Evolutionary conservation across 331 rosid genomes (phyloP).

Genomic region (Pyrus hybrid): DNA sequence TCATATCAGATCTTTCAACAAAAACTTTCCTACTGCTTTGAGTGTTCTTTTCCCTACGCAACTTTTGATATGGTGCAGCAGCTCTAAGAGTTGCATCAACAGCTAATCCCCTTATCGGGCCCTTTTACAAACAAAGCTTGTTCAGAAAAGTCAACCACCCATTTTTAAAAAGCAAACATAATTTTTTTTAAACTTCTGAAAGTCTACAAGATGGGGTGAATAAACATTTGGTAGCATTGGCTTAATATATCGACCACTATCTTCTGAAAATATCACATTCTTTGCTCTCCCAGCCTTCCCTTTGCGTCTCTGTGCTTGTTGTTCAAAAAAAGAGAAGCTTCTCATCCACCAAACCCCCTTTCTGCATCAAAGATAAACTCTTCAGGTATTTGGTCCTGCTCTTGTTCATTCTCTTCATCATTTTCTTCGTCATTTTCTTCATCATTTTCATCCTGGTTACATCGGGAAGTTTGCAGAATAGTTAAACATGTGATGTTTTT

Average conservation of each 20-base stretch:
- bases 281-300: slow-evolving; percentile 99
- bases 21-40: slow-evolving; percentile 71
- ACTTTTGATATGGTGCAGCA: slow-evolving; percentile 94
- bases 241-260: slow-evolving; percentile 90
- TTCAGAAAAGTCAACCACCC: neutral
- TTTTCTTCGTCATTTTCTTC: slow-evolving; percentile 75
- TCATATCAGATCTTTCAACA: slow-evolving; percentile 91
- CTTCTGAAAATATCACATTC: slow-evolving; percentile 96
- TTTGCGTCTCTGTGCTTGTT: slow-evolving; percentile 85
- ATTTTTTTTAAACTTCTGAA: neutral
- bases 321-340: slow-evolving; percentile 96
- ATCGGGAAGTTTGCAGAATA: slow-evolving; percentile 12
- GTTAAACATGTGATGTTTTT: neutral
- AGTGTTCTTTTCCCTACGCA: slow-evolving; percentile 74
- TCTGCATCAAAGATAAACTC: slow-evolving; percentile 93
- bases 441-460: slow-evolving; percentile 69
- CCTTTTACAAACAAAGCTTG: slow-evolving; percentile 36
- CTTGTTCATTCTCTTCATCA: slow-evolving; percentile 71
- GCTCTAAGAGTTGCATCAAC: slow-evolving; percentile 98
- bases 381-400: slow-evolving; percentile 82
- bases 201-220: neutral
- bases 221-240: slow-evolving; percentile 93
- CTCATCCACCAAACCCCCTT: slow-evolving; percentile 95
- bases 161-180: neutral
- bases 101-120: slow-evolving; percentile 89